Base-by-base conservation (phyloP, 768 basidiomycete genomes). In the Lentinula edodes region DNA sequence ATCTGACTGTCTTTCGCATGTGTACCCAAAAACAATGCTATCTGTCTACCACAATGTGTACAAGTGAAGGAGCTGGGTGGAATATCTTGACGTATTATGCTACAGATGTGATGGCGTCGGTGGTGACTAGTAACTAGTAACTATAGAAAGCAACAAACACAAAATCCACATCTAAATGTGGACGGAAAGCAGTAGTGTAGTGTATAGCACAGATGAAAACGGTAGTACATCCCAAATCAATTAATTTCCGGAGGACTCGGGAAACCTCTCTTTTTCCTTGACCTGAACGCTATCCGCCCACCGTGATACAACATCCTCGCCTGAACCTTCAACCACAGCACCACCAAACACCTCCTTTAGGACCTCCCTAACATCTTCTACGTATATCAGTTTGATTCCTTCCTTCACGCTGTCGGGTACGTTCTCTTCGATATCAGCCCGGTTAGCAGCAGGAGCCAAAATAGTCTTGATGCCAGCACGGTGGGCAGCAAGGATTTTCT, bases 401-500 rank as follows among this genome's bases (percentile, higher is more conserved):
- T 86, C 88, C 82, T 98, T 98, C 65, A 98, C 95, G 68, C 93
- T 95, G 67, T 88, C 89, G 0, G 94, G 95, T 0, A 98, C 96
- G 70, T 98, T 98, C 79, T 95, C 94, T 75, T 98, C 94, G 36
- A 99, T 95, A 69, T 98, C 96, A 0, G 92, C 88, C 28, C 88
- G 86, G 72, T 96, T 96, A 2, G 91, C 95, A 32, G 83, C 87
- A 0, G 94, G 93, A 0, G 90, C 90, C 6, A 95, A 73, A 66
- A 94, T 90, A 0, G 89, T 95, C 76, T 90, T 95, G 79, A 98
- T 97, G 3, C 94, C 95, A 0, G 97, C 94, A 16, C 97, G 87
- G 70, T 99, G 97, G 0, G 97, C 96, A 1, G 96, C 96, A 1
- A 98, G 83, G 64, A 96, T 94, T 80, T 97, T 95, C 77, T 93